Evolutionary conservation across 805 yeast species (phyloP).

Genomic region (Sungouiozyma ichnusensis): DNA sequence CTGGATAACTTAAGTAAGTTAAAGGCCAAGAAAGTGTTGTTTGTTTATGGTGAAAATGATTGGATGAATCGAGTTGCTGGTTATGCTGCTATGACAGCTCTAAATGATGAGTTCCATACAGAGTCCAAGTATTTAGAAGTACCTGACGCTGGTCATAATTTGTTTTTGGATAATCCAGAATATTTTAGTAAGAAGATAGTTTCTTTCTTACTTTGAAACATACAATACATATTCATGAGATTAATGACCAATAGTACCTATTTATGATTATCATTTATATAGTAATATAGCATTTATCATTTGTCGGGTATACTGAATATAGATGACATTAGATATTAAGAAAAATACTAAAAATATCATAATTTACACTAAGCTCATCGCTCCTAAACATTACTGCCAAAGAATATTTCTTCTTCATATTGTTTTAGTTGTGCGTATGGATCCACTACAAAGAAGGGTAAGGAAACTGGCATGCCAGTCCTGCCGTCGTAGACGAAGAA

Average conservation of each 20-base stretch:
- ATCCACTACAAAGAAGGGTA: not conserved
- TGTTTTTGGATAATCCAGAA: slow-evolving; percentile 56
- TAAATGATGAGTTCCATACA: slow-evolving; percentile 7
- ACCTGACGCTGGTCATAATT: slow-evolving; percentile 60
- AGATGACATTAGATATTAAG: too few species aligned
- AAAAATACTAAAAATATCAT: not conserved
- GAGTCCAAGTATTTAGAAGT: slow-evolving; percentile 13
- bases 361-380: not conserved
- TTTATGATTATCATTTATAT: not conserved
- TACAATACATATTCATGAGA: not conserved
- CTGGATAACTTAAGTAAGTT: slow-evolving; percentile 41
- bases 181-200: slow-evolving; percentile 41
- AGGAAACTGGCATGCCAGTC: slow-evolving; percentile 13
- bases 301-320: too few species aligned
- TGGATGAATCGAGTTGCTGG: slow-evolving; percentile 63
- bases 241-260: too few species aligned
- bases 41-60: slow-evolving; percentile 57
- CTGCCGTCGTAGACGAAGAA: slow-evolving; percentile 27
- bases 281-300: not conserved
- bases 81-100: slow-evolving; percentile 11
- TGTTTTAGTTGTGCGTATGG: too few species aligned
- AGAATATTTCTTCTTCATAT: too few species aligned
- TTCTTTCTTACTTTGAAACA: slow-evolving; percentile 13
- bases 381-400: not conserved
- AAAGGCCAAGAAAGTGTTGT: slow-evolving; percentile 30